Conservation (phyloP, 345 rosid species). For the Draba incana region DNA sequence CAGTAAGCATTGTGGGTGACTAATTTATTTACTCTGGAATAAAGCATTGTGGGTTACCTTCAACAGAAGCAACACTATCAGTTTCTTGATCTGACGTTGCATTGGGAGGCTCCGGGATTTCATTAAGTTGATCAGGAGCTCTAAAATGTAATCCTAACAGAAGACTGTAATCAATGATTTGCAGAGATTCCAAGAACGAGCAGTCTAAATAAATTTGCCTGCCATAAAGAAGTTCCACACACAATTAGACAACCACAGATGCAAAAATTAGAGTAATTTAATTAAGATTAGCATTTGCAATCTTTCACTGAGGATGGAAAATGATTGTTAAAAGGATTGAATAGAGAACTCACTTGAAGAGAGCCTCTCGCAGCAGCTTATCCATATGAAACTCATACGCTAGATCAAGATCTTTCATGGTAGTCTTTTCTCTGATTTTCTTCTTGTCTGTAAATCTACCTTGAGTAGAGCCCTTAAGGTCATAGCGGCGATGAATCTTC, state of each 20-base stretch:
- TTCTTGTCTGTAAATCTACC: constrained; percentile 79
- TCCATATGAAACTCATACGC: constrained; percentile 88
- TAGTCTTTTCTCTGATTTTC: constrained; percentile 68
- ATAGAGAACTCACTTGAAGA: constrained; percentile 67
- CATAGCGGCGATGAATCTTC: constrained; percentile 88
- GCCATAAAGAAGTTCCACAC: constrained; percentile 39
- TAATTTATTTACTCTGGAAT: not conserved
- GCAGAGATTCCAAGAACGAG: constrained; percentile 77
- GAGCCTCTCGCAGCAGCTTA: constrained; percentile 70
- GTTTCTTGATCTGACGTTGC: constrained; percentile 48
- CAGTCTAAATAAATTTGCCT: constrained; percentile 79
- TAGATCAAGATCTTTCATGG: constrained; percentile 91
- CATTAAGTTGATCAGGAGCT: constrained; percentile 68
- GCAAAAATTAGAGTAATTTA: not conserved
- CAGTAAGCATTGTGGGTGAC: constrained; percentile 18
- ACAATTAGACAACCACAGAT: constrained; percentile 1
- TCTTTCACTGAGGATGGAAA: constrained; percentile 7
- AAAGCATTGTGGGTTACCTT: constrained; percentile 49
- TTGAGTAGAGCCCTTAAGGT: constrained; percentile 86
- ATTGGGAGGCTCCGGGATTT: constrained; percentile 53
- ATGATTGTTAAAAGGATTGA: not conserved
- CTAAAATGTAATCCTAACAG: constrained; percentile 84
- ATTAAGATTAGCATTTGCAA: not conserved
- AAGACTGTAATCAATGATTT: constrained; percentile 86
- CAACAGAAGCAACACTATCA: constrained; percentile 45